Percentiles rank a stretch among this genome's conserved stretches.
Evolutionary conservation across 345 rosid genomes (phyloP).

Genomic region (Hypericum perforatum): DNA sequence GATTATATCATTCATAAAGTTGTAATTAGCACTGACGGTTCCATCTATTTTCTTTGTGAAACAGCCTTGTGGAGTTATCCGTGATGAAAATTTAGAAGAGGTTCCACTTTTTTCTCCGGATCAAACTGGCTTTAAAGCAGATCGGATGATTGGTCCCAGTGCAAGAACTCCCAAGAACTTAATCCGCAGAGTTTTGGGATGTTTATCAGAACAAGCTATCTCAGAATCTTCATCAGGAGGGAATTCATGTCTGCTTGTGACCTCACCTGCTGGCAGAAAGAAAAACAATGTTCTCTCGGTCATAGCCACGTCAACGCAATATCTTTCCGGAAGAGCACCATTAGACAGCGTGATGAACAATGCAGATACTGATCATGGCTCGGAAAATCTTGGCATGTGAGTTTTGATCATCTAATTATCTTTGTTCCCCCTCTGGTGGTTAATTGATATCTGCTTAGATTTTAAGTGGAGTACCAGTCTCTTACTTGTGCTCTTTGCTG

Average conservation of each 20-base stretch:
- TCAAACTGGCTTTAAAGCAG: conserved; percentile 35
- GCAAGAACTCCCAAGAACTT: conserved; percentile 43
- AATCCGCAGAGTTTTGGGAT: conserved; percentile 28
- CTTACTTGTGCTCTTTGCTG: background rate
- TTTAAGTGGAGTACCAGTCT: background rate
- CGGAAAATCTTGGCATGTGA: conserved; percentile 64
- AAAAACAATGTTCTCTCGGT: conserved; percentile 30
- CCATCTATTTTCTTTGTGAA: conserved; percentile 14
- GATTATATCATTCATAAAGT: background rate
- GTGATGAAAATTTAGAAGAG: conserved; percentile 47
- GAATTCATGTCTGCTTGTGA: conserved; percentile 32
- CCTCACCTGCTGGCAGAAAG: conserved; percentile 46
- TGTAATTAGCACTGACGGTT: conserved; percentile 1
- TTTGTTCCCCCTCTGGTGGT: background rate
- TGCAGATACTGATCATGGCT: conserved; percentile 29
- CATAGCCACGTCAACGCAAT: conserved; percentile 21
- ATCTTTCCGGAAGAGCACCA: conserved; percentile 31
- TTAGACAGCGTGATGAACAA: conserved; percentile 21
- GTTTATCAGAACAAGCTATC: conserved; percentile 28
- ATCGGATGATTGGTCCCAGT: conserved; percentile 26
- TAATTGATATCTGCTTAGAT: background rate
- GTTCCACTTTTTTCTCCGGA: conserved; percentile 43
- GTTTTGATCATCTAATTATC: conserved; percentile 13
- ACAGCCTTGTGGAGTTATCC: conserved; percentile 41
- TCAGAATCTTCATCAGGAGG: conserved; percentile 39